phyloP scores from a whole-genome alignment of 2,329 filamentous ascomycete genomes.

The Aspergillus aculeatinus region DNA sequence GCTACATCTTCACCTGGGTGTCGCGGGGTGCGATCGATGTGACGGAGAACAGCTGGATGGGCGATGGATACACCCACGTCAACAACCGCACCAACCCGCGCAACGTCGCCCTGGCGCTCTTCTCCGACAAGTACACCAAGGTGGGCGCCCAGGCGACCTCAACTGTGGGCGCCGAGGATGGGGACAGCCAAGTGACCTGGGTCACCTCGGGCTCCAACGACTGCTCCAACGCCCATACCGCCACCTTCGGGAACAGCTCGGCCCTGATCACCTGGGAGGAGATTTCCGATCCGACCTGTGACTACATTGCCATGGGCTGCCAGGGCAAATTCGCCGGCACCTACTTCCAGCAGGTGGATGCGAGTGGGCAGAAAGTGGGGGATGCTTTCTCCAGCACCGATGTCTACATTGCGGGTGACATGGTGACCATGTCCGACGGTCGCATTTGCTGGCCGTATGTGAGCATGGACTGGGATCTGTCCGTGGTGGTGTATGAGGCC shows the following conservation, averaged over 20 bases:
- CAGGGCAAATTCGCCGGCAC: constrained; percentile 59
- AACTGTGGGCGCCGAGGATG: constrained; percentile 52
- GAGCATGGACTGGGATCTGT: constrained; percentile 43
- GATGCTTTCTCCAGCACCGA: constrained; percentile 51
- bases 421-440: constrained; percentile 58
- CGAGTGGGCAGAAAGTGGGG: constrained; percentile 53
- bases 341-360: constrained; percentile 59
- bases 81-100: constrained; percentile 57
- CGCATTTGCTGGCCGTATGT: constrained; percentile 56
- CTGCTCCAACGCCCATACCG: constrained; percentile 59
- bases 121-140: constrained; percentile 60
- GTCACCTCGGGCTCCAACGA: constrained; percentile 55
- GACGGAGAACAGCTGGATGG: constrained; percentile 58
- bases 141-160: constrained; percentile 55
- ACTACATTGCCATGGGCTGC: constrained; percentile 60
- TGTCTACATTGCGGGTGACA: constrained; percentile 62
- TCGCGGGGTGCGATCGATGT: constrained; percentile 60
- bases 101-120: constrained; percentile 59
- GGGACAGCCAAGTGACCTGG: constrained; percentile 62
- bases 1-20: constrained; percentile 64
- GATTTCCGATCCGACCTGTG: constrained; percentile 56
- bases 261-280: constrained; percentile 63
- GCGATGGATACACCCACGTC: constrained; percentile 53
- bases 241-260: constrained; percentile 52
- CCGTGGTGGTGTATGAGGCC: constrained; percentile 27